phyloP scores from a whole-genome alignment of 495 filamentous ascomycete species.

The Talaromyces adpressus region DNA sequence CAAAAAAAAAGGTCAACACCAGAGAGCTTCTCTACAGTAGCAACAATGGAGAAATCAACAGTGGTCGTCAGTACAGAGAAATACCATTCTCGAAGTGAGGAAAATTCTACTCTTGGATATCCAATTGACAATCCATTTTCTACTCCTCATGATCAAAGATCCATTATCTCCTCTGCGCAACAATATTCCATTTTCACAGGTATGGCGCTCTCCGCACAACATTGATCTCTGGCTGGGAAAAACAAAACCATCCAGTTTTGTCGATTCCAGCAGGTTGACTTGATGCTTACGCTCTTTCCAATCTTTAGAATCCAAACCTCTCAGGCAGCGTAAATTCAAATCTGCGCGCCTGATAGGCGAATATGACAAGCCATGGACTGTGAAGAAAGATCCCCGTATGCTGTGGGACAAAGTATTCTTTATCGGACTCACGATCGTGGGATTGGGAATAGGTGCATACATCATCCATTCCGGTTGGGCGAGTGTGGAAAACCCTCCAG shows the following conservation, averaged over 20 bases:
- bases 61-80: neutral
- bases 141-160: slow-evolving; percentile 10
- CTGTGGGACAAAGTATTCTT: slow-evolving; percentile 83
- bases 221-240: neutral
- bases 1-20: neutral
- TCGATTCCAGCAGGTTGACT: neutral
- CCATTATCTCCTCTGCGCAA: slow-evolving; percentile 1
- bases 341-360: slow-evolving; percentile 23
- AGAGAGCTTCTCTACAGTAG: neutral
- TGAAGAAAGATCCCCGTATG: slow-evolving; percentile 63
- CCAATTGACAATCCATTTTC: slow-evolving; percentile 4
- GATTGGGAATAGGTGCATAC: slow-evolving; percentile 57
- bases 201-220: neutral
- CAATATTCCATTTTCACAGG: slow-evolving; percentile 5
- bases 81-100: neutral
- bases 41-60: slow-evolving; percentile 2
- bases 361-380: slow-evolving; percentile 60
- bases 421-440: slow-evolving; percentile 57
- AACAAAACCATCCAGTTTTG: neutral
- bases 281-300: neutral
- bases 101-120: neutral
- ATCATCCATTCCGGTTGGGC: slow-evolving; percentile 59
- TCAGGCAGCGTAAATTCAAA: slow-evolving; percentile 7
- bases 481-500: slow-evolving; percentile 6
- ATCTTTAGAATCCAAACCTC: slow-evolving; percentile 7